Percentiles rank a stretch among this genome's conserved stretches.
These are phyloP conservation scores for Rasamsonia emersonii DNA, from an alignment of 2,329 filamentous ascomycete genomes.

Conservation along the genomic window DNA sequence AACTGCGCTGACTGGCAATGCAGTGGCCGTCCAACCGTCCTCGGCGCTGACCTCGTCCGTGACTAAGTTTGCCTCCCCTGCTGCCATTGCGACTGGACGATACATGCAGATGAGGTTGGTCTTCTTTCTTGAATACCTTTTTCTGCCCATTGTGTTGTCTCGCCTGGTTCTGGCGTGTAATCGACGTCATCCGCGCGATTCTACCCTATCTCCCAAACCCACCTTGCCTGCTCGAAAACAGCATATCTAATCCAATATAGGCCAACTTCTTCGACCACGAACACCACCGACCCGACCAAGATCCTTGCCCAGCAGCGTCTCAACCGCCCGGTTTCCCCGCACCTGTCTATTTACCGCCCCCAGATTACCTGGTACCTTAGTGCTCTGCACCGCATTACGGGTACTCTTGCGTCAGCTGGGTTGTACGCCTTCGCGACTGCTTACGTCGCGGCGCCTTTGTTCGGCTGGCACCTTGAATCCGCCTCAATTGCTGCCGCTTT, in stretches of 20 bases:
- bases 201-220: constrained; percentile 1
- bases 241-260: constrained; percentile 16
- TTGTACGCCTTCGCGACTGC: constrained; percentile 73
- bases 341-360: constrained; percentile 76
- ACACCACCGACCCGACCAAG: constrained; percentile 26
- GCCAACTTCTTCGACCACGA: constrained; percentile 20
- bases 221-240: constrained; percentile 11
- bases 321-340: constrained; percentile 72
- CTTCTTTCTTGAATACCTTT: not conserved
- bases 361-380: constrained; percentile 78
- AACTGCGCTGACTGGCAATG: constrained; percentile 16
- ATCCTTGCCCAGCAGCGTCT: constrained; percentile 77
- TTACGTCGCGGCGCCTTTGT: constrained; percentile 70
- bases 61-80: constrained; percentile 35
- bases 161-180: constrained; percentile 3
- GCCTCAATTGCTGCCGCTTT: constrained; percentile 57
- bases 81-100: constrained; percentile 35
- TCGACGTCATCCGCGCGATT: constrained; percentile 21
- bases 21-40: constrained; percentile 39
- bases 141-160: constrained; percentile 1
- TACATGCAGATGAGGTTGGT: constrained; percentile 38
- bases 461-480: constrained; percentile 63
- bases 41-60: constrained; percentile 34
- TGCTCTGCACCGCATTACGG: constrained; percentile 77
- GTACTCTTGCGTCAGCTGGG: constrained; percentile 58